Conservation (phyloP, 805 yeast genomes). For the Wickerhamiella dianesei region DNA sequence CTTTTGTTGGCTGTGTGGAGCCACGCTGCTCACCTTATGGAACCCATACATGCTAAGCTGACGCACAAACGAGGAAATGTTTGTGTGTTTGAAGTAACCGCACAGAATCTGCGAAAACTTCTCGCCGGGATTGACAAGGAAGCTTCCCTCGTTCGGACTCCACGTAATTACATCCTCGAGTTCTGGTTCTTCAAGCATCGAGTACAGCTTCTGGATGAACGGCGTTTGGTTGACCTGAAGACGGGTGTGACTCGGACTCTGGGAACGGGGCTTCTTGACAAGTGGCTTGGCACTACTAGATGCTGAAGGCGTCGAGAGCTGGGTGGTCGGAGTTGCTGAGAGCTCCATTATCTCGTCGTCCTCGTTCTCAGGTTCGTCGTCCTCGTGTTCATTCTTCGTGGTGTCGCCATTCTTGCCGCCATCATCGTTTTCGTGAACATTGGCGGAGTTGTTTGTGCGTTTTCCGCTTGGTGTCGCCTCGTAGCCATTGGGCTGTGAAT, state of each 20-base stretch:
- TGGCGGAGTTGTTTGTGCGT: background rate
- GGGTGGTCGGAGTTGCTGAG: conserved; percentile 36
- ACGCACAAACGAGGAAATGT: conserved; percentile 83
- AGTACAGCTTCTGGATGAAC: conserved; percentile 77
- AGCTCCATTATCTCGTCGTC: conserved; percentile 49
- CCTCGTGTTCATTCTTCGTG: conserved; percentile 47
- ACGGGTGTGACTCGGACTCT: background rate
- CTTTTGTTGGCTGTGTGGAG: conserved; percentile 1
- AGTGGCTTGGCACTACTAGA: background rate
- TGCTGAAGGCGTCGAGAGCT: background rate
- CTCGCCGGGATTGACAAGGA: conserved; percentile 72
- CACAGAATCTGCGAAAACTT: conserved; percentile 65
- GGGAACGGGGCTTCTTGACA: background rate
- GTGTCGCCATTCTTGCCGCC: too few relatives aligned
- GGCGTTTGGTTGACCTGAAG: conserved; percentile 36
- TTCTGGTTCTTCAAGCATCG: conserved; percentile 71
- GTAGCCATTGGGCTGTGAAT: background rate
- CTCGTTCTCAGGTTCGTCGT: conserved; percentile 86
- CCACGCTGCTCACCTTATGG: conserved; percentile 42
- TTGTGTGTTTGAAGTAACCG: conserved; percentile 81
- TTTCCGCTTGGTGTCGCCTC: background rate
- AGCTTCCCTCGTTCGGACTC: conserved; percentile 57
- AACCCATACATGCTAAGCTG: conserved; percentile 95
- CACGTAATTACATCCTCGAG: conserved; percentile 76
- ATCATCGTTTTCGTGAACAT: background rate